phyloP scores from a whole-genome alignment of 208 protist species.

The Entamoeba invadens region DNA sequence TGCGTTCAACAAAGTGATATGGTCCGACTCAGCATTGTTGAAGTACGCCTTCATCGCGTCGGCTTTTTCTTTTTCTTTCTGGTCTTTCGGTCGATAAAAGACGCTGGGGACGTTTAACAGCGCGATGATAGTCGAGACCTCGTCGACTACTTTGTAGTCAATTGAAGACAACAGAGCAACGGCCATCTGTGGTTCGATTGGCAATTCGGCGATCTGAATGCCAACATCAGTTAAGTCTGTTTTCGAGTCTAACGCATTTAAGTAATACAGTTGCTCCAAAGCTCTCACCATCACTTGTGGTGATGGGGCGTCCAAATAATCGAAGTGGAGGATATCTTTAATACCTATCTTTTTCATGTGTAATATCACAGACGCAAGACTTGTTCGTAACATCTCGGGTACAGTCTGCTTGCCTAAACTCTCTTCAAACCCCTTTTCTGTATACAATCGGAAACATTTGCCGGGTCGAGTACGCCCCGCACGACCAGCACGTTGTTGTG shows the following conservation, averaged over 20 bases:
- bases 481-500: constrained; percentile 16
- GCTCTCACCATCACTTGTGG: not conserved
- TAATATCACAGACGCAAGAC: not conserved
- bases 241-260: not conserved
- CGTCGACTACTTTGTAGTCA: not conserved
- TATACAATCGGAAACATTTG: not conserved
- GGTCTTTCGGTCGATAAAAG: not conserved
- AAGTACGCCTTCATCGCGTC: constrained; percentile 73
- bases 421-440: not conserved
- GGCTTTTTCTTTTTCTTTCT: constrained; percentile 47
- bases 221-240: not conserved
- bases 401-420: too few species aligned
- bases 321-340: not conserved
- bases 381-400: not conserved
- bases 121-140: not conserved
- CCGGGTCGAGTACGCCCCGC: not conserved
- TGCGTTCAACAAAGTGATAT: constrained; percentile 91
- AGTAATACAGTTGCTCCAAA: not conserved
- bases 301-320: not conserved
- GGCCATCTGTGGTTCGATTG: not conserved
- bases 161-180: not conserved
- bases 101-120: not conserved
- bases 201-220: not conserved
- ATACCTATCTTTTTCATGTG: not conserved
- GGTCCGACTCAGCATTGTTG: constrained; percentile 55